These are phyloP conservation scores for Arthroderma sp. DNA, from an alignment of 2,329 filamentous ascomycete genomes.

Conservation along the genomic window DNA sequence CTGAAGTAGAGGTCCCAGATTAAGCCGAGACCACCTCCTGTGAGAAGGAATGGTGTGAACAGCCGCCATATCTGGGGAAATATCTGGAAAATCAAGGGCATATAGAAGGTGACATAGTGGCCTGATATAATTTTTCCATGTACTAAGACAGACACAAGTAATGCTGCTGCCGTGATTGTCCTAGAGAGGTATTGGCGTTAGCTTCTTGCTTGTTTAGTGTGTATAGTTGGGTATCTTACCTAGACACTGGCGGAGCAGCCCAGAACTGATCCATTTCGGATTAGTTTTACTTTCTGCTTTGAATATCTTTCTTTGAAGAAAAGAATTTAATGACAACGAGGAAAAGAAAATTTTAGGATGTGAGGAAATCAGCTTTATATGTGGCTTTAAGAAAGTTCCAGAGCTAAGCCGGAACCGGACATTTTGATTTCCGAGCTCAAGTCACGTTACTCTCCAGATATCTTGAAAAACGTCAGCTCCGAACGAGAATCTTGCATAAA, in stretches of 20 bases:
- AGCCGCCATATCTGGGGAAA: constrained; percentile 49
- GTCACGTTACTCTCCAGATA: no score
- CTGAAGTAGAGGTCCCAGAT: constrained; percentile 62
- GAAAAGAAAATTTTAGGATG: not conserved
- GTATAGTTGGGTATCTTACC: constrained; percentile 35
- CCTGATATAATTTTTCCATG: constrained; percentile 42
- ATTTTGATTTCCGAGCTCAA: no score
- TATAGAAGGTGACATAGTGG: constrained; percentile 38
- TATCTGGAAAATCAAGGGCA: constrained; percentile 40
- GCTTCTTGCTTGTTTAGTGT: constrained; percentile 20
- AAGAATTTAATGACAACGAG: no score
- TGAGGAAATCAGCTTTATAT: constrained; percentile 2
- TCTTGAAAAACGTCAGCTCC: no score
- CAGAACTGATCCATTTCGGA: constrained; percentile 47
- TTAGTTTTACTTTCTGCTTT: not conserved
- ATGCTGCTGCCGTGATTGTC: constrained; percentile 52
- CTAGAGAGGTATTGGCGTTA: constrained; percentile 38
- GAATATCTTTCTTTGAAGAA: no score
- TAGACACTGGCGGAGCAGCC: constrained; percentile 52
- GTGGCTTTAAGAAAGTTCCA: not conserved
- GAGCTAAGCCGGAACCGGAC: no score
- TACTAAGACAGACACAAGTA: constrained; percentile 49
- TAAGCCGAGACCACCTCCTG: constrained; percentile 42
- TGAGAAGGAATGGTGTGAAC: constrained; percentile 46
- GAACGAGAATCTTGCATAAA: no score